These are phyloP conservation scores for Cynara cardunculus DNA, from an alignment of 129 eudicot species.

Conservation along the genomic window DNA sequence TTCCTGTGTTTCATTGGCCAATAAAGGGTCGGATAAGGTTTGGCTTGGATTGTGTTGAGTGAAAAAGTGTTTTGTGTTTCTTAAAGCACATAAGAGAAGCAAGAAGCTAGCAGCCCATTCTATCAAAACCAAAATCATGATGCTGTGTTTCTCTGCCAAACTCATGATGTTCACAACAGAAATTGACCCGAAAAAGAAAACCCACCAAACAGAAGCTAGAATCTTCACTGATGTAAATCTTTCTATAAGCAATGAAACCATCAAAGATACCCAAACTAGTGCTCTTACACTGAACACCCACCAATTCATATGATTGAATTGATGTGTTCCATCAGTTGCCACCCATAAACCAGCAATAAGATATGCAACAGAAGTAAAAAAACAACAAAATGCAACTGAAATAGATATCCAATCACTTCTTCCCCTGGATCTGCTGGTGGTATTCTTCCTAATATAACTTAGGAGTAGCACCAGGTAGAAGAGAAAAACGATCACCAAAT, in stretches of 20 bases:
- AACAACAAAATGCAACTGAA: slow-evolving; percentile 36
- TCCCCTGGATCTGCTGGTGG: slow-evolving; percentile 8
- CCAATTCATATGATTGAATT: slow-evolving; percentile 21
- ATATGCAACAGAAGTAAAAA: slow-evolving; percentile 27
- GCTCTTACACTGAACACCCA: slow-evolving; percentile 26
- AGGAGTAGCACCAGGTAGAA: slow-evolving; percentile 31
- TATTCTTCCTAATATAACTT: slow-evolving; percentile 15
- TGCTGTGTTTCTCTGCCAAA: slow-evolving; percentile 2
- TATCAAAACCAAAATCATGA: slow-evolving; percentile 23
- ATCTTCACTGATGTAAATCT: slow-evolving; percentile 31
- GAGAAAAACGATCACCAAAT: slow-evolving; percentile 20
- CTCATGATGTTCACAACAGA: slow-evolving; percentile 25
- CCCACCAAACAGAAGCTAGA: slow-evolving; percentile 45
- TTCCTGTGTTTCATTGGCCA: slow-evolving; percentile 20
- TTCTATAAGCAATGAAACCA: slow-evolving; percentile 37
- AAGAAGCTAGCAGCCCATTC: slow-evolving; percentile 50
- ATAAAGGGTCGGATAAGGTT: slow-evolving; percentile 32
- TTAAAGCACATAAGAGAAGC: slow-evolving; percentile 41
- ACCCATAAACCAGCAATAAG: slow-evolving; percentile 34
- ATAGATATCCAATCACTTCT: slow-evolving; percentile 23
- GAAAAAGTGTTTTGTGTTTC: slow-evolving; percentile 19
- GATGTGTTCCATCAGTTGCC: slow-evolving; percentile 7
- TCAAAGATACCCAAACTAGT: slow-evolving; percentile 39
- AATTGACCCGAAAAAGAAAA: slow-evolving; percentile 21
- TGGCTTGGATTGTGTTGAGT: neutral